Conservation (phyloP, 2,329 filamentous ascomycete genomes). For the Chalaropsis thielavioides region DNA sequence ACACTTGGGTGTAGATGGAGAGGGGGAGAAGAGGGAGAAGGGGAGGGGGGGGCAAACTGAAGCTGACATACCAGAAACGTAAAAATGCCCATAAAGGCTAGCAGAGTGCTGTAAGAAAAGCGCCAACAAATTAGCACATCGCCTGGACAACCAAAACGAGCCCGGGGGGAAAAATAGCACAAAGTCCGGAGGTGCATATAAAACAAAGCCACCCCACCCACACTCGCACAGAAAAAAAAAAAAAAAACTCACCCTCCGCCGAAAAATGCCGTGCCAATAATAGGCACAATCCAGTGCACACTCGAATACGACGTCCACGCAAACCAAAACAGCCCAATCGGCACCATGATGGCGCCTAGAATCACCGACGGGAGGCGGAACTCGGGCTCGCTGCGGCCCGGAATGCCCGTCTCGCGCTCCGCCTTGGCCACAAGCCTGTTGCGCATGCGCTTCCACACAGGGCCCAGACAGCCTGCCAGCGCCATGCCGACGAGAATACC, state of each 20-base stretch:
- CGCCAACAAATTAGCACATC: slow-evolving; percentile 13
- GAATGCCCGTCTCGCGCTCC: slow-evolving; percentile 32
- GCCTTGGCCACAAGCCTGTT: slow-evolving; percentile 40
- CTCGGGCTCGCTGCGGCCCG: slow-evolving; percentile 62
- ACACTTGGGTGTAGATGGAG: too few relatives aligned
- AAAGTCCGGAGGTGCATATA: neutral
- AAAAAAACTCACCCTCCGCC: slow-evolving; percentile 46
- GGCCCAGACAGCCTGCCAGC: slow-evolving; percentile 44
- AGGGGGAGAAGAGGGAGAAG: too few relatives aligned
- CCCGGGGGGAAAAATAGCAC: neutral
- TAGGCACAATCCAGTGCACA: slow-evolving; percentile 64
- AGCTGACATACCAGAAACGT: slow-evolving; percentile 56
- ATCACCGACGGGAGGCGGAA: slow-evolving; percentile 68
- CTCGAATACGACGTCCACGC: slow-evolving; percentile 65
- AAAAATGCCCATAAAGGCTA: slow-evolving; percentile 73
- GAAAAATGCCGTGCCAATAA: slow-evolving; percentile 59
- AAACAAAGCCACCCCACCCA: neutral
- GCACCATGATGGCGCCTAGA: slow-evolving; percentile 60
- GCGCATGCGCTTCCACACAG: slow-evolving; percentile 51
- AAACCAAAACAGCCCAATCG: slow-evolving; percentile 74
- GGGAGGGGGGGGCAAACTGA: too few relatives aligned
- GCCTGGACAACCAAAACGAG: neutral
- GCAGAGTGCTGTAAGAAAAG: slow-evolving; percentile 48
- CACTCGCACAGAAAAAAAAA: slow-evolving; percentile 19
- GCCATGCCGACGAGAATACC: slow-evolving; percentile 57